Conservation (phyloP, 2,329 filamentous ascomycete genomes). For the Seiridium cupressi region DNA sequence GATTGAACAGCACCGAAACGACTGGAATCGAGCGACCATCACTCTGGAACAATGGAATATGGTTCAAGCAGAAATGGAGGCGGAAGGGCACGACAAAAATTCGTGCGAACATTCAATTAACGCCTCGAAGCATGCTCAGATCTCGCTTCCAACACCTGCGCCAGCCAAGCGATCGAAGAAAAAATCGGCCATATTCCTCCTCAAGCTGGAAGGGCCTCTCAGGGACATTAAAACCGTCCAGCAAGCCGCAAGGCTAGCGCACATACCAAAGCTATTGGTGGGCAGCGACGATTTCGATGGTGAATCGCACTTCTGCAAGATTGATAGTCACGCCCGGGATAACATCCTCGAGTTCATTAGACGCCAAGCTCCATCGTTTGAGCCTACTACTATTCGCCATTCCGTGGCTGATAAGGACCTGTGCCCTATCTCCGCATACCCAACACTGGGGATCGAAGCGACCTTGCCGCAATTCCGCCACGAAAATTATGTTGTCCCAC, state of each 20-base stretch:
- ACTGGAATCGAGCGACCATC: not conserved
- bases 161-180: not conserved
- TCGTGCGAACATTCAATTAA: slow-evolving; percentile 12
- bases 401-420: slow-evolving; percentile 6
- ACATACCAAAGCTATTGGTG: not conserved
- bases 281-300: not conserved
- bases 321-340: not conserved
- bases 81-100: slow-evolving; percentile 13
- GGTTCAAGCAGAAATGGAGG: slow-evolving; percentile 10
- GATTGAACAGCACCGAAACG: not conserved
- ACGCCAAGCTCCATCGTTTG: not conserved
- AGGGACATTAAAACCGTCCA: not conserved
- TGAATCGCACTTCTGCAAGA: not conserved
- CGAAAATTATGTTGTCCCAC: not conserved
- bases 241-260: not conserved
- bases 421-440: slow-evolving; percentile 6
- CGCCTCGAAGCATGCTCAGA: not conserved
- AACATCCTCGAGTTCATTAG: not conserved
- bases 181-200: not conserved
- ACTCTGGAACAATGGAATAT: slow-evolving; percentile 11
- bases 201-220: not conserved
- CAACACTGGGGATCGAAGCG: slow-evolving; percentile 1
- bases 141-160: not conserved
- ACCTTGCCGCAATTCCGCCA: not conserved
- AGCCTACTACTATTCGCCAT: not conserved